Base-by-base conservation (phyloP, 805 yeast species). In the Kodamaea jinghongensis region DNA sequence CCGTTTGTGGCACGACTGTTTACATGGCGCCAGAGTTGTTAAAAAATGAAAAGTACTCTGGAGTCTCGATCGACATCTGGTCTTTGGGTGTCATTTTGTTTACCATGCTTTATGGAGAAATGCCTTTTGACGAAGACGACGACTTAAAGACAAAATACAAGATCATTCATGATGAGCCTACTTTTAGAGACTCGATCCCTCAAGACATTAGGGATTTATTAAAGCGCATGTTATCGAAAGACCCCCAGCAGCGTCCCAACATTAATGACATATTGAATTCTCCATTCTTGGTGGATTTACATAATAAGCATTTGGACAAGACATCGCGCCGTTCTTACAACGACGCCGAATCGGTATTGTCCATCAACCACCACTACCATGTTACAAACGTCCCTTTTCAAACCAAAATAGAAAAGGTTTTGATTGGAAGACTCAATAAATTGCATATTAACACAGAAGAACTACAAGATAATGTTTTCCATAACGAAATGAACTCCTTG, bases 1-100 rank as follows among this genome's bases (percentile, higher is more conserved):
- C 96, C 0, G 72, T 89, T 1, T 91, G 99, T 62, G 99, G 99
- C 2, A 91, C 98, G 0, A 80, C 89, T 1, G 95, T 88, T 3
- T 91, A 91, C 58, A 90, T 91, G 96, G 96, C 99, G 0, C 99
- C 99, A 0, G 99, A 91, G 56, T 68, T 93, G 45, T 67, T 90
- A 12, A 67, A 70, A 40, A 73, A 80, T 45, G 74, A 77, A 44
- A 79, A 81, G 33, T 89, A 89, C 58, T 79, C 80, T 30, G 98
- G 97, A 0, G 74, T 78, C 47, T 81, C 83, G 50, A 79, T 81
- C 2, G 99, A 91, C 57, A 79, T 86, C 5, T 91, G 99, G 99
- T 79, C 96, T 0, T 62, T 91, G 46, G 99, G 99, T 1, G 78
- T 93, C 8, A 88, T 93, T 11, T 63, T 91, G 6, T 93, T 83